Conservation (phyloP, 164 flowering plant species). For the Malania oleifera region DNA sequence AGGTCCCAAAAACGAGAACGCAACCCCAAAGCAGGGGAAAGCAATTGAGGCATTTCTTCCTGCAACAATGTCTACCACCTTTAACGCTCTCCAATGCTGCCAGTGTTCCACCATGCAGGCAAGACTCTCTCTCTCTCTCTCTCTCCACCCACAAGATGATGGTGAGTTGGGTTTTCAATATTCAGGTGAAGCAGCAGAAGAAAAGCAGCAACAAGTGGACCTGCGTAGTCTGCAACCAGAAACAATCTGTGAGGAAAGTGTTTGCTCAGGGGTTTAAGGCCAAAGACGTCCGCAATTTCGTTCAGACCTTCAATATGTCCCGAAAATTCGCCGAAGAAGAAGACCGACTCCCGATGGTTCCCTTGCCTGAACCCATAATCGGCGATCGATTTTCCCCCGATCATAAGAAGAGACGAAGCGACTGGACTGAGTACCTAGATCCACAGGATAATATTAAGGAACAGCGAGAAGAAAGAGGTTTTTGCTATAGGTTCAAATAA, state of each 20-base stretch:
- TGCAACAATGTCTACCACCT: conserved; percentile 28
- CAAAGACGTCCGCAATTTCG: conserved; percentile 68
- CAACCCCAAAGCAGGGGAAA: neutral
- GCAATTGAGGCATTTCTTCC: neutral
- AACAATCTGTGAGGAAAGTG: conserved; percentile 69
- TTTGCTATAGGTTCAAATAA: too few species aligned
- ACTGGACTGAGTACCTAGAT: conserved; percentile 74
- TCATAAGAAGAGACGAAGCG: conserved; percentile 32
- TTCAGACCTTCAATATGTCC: conserved; percentile 77
- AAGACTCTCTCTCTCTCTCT: conserved; percentile 15
- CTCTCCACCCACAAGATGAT: conserved; percentile 6
- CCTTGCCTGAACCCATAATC: neutral
- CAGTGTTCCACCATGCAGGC: conserved; percentile 89
- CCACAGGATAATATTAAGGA: too few species aligned
- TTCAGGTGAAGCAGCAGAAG: conserved; percentile 90
- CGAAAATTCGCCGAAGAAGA: conserved; percentile 28
- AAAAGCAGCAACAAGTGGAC: conserved; percentile 87
- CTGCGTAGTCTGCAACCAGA: conserved; percentile 81
- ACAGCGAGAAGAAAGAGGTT: neutral
- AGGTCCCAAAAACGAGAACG: conserved; percentile 1
- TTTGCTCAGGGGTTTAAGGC: conserved; percentile 57
- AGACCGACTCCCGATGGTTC: neutral
- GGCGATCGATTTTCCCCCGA: neutral
- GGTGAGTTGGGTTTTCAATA: neutral
- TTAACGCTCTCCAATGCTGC: conserved; percentile 71